Base-by-base conservation (phyloP, 108 stramenopile genomes). In the Pseudonitzschia delicatissima region DNA sequence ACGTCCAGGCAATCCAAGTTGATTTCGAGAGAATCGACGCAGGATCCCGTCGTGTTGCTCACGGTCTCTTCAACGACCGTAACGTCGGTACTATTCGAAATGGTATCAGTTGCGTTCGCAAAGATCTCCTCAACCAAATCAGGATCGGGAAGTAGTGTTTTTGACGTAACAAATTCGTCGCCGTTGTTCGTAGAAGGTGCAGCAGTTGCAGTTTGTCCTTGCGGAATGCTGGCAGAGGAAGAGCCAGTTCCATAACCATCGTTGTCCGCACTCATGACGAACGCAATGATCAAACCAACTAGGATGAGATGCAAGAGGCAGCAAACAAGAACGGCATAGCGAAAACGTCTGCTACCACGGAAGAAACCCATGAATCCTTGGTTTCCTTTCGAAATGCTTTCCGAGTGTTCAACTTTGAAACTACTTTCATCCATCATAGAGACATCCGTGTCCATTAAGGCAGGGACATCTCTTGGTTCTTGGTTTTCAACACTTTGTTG, bases 201-300 rank as follows among this genome's bases (percentile, higher is more conserved):
- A 44, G 42, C n/a, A 2, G 42, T 6, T 6, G 42, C n/a, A 2
- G 42, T 44, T 6, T 44, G 17, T n/a, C 7, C 42, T n/a, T 2
- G 2, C n/a, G 42, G 5, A n/a, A 44, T n/a, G 42, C 42, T 6
- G 42, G n/a, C 42, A n/a, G 2, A 13, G 13, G 42, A n/a, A 1
- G 7, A 2, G 7, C 42, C 42, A n/a, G 42, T 5, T 44, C n/a
- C 42, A 7, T 5, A 44, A 51, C 25, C 23, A 5, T 6, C 20
- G 4, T 51, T 51, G 53, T 34, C 53, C 53, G 13, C 13, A 2
- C 29, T 33, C 53, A 13, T 31, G 15, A 55, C 60, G 40, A 61
- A 37, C 6, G 39, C 37, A 61, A 61, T 61, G 37, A 61, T 42
- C 60, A 61, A 23, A 7, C 60, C 39, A 27, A 61, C 40, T 33